Evolutionary conservation across 2,329 filamentous ascomycete species (phyloP), one percentile per base, ranked within the genome.

Genomic region (Colletotrichum higginsianum): DNA sequence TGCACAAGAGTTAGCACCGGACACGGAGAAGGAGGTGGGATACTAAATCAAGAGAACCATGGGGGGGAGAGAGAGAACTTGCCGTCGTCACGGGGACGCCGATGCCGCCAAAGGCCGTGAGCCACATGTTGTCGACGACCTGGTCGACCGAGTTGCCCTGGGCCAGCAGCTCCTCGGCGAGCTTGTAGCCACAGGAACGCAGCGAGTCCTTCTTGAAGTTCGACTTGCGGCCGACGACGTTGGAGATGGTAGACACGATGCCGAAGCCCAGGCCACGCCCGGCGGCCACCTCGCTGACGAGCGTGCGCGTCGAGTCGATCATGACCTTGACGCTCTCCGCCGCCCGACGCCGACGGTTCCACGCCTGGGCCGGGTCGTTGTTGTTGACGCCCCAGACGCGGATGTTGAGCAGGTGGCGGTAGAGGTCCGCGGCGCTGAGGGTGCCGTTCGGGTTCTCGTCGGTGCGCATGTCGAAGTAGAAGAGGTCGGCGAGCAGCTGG

Each of bases 381-480:
- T 86, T 85, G 74, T 85, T 85, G 47, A 84, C 82, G 16, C 83
- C 84, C 80, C 82, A 87, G 66, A 81, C 79, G 44, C 85, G 84
- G 30, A 87, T 78, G 66, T 86, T 80, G 21, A 85, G 75, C 26
- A 87, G 77, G 23, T 82, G 73, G 1, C 78, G 78, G 77, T 86
- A 87, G 38, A 87, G 74, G 21, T 86, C 80, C 0, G 82, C 77
- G 1, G 78, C 74, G 4, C 79, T 78, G n/a, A 84, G 80, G 0
- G 76, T 78, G 12, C 89, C 89, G 12, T 81, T 80, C 0, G 89
- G 89, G 23, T 87, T 85, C 74, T 89, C 84, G 0, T 84, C 79
- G 0, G 86, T 87, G 74, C 89, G 88, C 40, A 92, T 75, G 3
- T 90, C 90, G 44, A 91, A 82, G 63, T 88, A 89, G 78, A 90